Conservation (phyloP, 306 rosid species). For the Malus sylvestris region DNA sequence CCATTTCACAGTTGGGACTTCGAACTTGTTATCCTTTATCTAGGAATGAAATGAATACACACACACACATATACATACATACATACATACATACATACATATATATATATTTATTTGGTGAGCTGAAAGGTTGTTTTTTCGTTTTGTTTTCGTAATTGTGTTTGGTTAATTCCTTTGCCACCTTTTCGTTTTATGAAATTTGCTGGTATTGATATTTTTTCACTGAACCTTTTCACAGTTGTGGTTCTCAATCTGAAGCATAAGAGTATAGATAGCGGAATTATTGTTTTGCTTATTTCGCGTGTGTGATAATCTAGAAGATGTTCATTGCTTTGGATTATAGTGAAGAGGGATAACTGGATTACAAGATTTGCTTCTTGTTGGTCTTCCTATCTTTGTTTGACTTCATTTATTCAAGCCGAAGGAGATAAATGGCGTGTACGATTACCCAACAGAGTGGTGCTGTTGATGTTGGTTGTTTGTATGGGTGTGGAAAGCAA, state of each 20-base stretch:
- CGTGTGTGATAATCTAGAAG: background rate
- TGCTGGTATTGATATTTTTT: background rate
- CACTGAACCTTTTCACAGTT: constrained; percentile 18
- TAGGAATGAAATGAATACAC: too few relatives aligned
- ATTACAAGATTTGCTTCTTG: background rate
- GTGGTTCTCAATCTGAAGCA: constrained; percentile 5
- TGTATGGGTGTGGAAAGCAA: constrained; percentile 28
- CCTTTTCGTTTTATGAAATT: background rate
- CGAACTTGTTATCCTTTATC: background rate
- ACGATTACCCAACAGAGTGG: constrained; percentile 33
- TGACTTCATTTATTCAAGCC: constrained; percentile 9
- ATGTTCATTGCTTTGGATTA: background rate
- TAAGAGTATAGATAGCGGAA: constrained; percentile 6
- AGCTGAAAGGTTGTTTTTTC: too few relatives aligned
- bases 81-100: too few relatives aligned
- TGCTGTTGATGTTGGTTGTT: constrained; percentile 25
- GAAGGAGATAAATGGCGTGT: constrained; percentile 44
- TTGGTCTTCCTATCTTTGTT: constrained; percentile 3
- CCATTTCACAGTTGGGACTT: background rate
- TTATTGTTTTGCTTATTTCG: background rate
- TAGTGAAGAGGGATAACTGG: background rate
- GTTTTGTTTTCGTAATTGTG: too few relatives aligned
- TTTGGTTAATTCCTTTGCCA: background rate
- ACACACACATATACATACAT: too few relatives aligned
- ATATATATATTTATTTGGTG: too few relatives aligned